Evolutionary conservation across 257 asterid species (phyloP).

Genomic region (Petunia secreta): DNA sequence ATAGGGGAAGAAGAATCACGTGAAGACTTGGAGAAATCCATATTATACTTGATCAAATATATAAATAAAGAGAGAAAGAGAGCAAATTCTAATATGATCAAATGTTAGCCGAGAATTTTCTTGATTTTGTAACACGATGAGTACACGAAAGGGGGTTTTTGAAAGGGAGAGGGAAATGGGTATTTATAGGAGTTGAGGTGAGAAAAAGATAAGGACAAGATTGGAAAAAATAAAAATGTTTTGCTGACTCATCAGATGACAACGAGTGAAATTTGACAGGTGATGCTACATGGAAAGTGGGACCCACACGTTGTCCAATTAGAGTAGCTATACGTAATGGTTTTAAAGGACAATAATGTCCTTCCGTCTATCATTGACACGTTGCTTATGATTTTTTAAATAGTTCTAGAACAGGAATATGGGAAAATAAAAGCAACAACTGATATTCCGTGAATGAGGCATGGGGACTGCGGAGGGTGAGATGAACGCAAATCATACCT

Average conservation of each 20-base stretch:
- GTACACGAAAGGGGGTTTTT: not conserved
- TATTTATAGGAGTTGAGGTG: conserved; percentile 21
- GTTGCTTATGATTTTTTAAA: not conserved
- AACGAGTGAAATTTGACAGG: not conserved
- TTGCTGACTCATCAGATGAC: conserved; percentile 29
- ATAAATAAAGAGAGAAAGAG: not conserved
- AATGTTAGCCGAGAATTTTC: not conserved
- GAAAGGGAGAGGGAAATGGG: not conserved
- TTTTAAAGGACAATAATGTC: not conserved
- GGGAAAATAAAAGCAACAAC: too few species aligned
- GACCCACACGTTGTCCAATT: conserved; percentile 26
- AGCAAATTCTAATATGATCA: not conserved
- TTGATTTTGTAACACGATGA: not conserved
- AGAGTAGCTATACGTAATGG: not conserved
- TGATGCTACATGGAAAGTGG: not conserved
- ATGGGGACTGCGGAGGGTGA: too few species aligned
- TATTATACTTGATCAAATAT: not conserved
- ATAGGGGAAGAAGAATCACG: conserved; percentile 40
- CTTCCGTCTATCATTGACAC: conserved; percentile 4
- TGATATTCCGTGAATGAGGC: too few species aligned
- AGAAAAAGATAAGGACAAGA: not conserved
- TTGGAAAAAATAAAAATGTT: not conserved
- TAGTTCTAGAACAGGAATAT: not conserved
- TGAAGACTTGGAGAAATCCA: conserved; percentile 38
- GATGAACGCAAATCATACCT: too few species aligned